Conservation (phyloP, 495 filamentous ascomycete species). For the Pseudomonodictys pantanalensis region DNA sequence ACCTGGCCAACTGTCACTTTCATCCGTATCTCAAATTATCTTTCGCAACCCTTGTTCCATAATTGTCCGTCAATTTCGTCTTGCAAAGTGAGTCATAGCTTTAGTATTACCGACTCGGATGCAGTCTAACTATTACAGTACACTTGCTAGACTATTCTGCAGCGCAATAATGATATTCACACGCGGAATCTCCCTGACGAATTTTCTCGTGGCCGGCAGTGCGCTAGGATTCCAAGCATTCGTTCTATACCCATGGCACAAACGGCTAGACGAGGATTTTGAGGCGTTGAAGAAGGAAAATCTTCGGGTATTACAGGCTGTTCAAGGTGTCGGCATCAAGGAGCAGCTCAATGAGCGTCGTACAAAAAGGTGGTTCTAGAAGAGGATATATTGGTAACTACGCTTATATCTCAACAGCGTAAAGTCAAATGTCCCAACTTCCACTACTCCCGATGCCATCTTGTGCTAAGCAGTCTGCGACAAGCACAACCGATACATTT, state of each 20-base stretch:
- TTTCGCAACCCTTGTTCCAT: neutral
- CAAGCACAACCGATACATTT: no score
- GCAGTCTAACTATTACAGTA: neutral
- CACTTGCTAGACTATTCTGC: conserved; percentile 30
- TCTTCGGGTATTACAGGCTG: neutral
- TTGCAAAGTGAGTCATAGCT: neutral
- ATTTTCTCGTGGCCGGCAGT: conserved; percentile 60
- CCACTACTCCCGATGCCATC: neutral
- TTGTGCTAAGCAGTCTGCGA: neutral
- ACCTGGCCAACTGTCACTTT: neutral
- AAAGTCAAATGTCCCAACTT: neutral
- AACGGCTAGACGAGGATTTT: conserved; percentile 60
- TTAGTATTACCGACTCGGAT: neutral
- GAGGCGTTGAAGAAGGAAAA: conserved; percentile 53
- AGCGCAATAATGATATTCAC: conserved; percentile 51
- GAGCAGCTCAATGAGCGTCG: neutral
- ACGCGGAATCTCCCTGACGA: conserved; percentile 58
- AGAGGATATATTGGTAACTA: neutral
- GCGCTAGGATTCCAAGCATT: conserved; percentile 62
- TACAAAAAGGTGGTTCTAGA: neutral
- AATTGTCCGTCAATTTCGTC: neutral
- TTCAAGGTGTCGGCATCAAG: neutral
- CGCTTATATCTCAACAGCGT: neutral
- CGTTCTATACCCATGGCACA: conserved; percentile 66
- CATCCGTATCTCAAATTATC: neutral